These are phyloP conservation scores for Leptodontidium sp. DNA, from an alignment of 2,329 filamentous ascomycete genomes.

Conservation along the genomic window DNA sequence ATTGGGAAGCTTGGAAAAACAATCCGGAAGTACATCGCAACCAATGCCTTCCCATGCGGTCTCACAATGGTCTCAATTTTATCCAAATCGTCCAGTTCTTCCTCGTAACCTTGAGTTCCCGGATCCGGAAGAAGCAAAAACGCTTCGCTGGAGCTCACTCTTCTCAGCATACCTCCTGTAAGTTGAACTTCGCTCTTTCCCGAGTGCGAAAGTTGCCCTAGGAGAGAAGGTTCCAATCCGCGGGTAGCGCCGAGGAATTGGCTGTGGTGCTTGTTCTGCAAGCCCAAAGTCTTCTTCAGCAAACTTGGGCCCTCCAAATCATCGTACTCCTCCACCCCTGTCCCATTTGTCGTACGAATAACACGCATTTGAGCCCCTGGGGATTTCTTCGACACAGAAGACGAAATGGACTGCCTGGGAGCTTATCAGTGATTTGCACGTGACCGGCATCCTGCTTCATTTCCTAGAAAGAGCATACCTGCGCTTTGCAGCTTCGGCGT, in stretches of 20 bases:
- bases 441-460: constrained; percentile 21
- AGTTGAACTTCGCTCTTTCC: constrained; percentile 80
- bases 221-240: constrained; percentile 79
- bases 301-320: constrained; percentile 70
- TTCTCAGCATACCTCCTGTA: constrained; percentile 69
- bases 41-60: constrained; percentile 42
- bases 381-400: constrained; percentile 56
- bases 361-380: constrained; percentile 55
- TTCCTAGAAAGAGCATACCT: constrained; percentile 27
- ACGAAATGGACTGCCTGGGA: constrained; percentile 61
- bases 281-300: constrained; percentile 74
- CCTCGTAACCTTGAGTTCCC: constrained; percentile 68
- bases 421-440: constrained; percentile 45
- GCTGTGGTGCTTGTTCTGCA: constrained; percentile 79
- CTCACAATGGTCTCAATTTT: constrained; percentile 42
- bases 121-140: constrained; percentile 80
- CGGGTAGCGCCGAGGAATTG: constrained; percentile 83
- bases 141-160: constrained; percentile 77
- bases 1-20: constrained; percentile 59
- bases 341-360: constrained; percentile 67
- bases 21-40: constrained; percentile 49
- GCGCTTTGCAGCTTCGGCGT: constrained; percentile 39
- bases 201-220: constrained; percentile 80
- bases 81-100: constrained; percentile 45
- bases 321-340: constrained; percentile 72